Evolutionary conservation across 2,329 filamentous ascomycete genomes (phyloP).

Genomic region (Huntiella abstrusa): DNA sequence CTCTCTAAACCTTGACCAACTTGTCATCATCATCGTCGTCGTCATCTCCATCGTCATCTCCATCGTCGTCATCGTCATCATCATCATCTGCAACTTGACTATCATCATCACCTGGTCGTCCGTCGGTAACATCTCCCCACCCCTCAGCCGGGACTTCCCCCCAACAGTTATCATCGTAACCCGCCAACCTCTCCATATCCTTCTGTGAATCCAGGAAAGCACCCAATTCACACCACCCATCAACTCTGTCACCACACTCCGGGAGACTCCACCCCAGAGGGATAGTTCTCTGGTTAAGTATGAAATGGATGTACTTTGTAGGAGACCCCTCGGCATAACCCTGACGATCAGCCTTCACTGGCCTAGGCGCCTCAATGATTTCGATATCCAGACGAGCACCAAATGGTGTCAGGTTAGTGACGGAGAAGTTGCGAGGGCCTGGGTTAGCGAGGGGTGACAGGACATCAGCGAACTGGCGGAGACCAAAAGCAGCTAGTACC

Average conservation of each 20-base stretch:
- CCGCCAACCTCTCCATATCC: slow-evolving; percentile 34
- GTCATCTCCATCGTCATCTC: background rate
- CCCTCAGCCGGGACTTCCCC: background rate
- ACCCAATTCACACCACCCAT: slow-evolving; percentile 60
- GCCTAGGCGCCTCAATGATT: slow-evolving; percentile 47
- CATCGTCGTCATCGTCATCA: background rate
- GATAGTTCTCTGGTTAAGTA: slow-evolving; percentile 55
- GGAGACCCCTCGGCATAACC: slow-evolving; percentile 24
- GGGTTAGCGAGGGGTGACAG: slow-evolving; percentile 37
- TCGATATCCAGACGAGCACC: slow-evolving; percentile 57
- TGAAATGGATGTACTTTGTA: slow-evolving; percentile 54
- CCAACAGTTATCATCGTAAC: slow-evolving; percentile 22
- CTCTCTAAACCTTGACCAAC: background rate
- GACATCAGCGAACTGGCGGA: slow-evolving; percentile 45
- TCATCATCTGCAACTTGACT: background rate
- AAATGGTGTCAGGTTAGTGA: slow-evolving; percentile 52
- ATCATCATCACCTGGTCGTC: background rate
- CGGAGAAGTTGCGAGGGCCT: slow-evolving; percentile 40
- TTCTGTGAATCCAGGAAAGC: slow-evolving; percentile 47
- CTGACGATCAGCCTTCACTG: slow-evolving; percentile 35
- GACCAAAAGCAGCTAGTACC: slow-evolving; percentile 52
- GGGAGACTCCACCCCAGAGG: slow-evolving; percentile 48
- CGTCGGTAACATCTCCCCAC: background rate
- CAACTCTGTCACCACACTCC: slow-evolving; percentile 44
- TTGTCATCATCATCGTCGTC: background rate